phyloP scores from a whole-genome alignment of 2,329 filamentous ascomycete species.

The Pestalotiopsis fici region DNA sequence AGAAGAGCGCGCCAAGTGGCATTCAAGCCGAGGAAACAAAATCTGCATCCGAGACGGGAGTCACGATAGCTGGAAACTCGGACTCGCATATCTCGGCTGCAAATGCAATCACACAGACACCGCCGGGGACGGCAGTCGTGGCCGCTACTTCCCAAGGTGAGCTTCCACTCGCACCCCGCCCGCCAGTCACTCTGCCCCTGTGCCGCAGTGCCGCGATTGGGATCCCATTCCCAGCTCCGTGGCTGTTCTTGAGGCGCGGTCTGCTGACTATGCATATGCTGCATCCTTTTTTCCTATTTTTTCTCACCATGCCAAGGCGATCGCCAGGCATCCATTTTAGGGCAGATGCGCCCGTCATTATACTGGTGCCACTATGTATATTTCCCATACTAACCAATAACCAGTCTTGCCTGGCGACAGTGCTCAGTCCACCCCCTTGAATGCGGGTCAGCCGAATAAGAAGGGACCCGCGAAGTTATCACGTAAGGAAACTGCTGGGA shows the following conservation, averaged over 20 bases:
- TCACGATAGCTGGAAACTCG: not conserved
- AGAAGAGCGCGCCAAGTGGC: not conserved
- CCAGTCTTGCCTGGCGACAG: slow-evolving; percentile 18
- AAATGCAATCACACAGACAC: not conserved
- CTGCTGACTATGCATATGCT: not conserved
- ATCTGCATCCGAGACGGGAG: not conserved
- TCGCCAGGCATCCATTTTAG: not conserved
- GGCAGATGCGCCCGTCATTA: not conserved
- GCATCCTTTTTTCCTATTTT: not conserved
- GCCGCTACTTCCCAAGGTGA: not conserved
- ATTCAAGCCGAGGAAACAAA: not conserved
- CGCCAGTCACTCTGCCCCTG: not conserved
- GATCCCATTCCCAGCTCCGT: not conserved
- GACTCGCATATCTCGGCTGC: not conserved
- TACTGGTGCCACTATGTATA: not conserved
- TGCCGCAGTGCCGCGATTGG: not conserved
- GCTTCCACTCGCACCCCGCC: not conserved
- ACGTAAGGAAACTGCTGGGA: slow-evolving; percentile 7
- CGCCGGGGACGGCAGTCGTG: not conserved
- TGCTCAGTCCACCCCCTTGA: slow-evolving; percentile 17
- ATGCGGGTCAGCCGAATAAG: slow-evolving; percentile 14
- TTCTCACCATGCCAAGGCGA: not conserved
- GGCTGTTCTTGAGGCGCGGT: not conserved
- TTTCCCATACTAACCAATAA: not conserved
- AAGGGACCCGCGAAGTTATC: slow-evolving; percentile 23